Evolutionary conservation across 176 grass and related monocot species (phyloP), one percentile per base, ranked within the genome.

Genomic region (Saccharum officinarum): DNA sequence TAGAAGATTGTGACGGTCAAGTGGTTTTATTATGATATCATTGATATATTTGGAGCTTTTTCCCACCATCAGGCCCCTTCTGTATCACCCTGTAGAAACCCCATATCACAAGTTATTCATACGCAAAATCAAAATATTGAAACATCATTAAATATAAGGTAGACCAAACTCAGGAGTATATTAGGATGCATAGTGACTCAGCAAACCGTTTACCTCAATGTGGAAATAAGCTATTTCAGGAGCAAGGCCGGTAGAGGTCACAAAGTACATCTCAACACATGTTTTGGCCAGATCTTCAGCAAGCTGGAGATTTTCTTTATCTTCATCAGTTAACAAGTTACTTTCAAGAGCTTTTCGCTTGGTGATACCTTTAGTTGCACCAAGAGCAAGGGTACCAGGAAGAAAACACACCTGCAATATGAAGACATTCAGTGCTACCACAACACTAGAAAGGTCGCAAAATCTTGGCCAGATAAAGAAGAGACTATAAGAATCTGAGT

Each of bases 151-250:
- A 75, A 69, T 34, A 82, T 49, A 20, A 82, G 40, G 65, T 42
- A 78, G 49, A 77, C 81, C 5, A 5, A 76, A 68, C 13, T 77
- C 12, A 62, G 14, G 42, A 74, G 22, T 74, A 59, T 40, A 33
- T 70, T 45, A 40, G n/a, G 77, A 71, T 69, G 59, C 33, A 67
- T 16, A 13, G 34, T 72, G 50, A 65, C 16, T 73, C 44, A 64
- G 45, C 15, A 6, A 82, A 45, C 12, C 25, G 2, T 76, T 84
- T 80, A 98, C 97, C 89, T 98, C 93, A 57, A 91, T 87, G 78
- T 88, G 89, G 76, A 98, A 98, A 94, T 98, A 98, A 76, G 91
- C 83, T 75, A 98, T 98, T 95, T 98, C 97, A 75, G 97, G 93
- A 90, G 97, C 88, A 75, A 98, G 93, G 46, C 93, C 97, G 46